phyloP scores from a whole-genome alignment of 768 basidiomycete genomes.

The Antrodiella citrinella region DNA sequence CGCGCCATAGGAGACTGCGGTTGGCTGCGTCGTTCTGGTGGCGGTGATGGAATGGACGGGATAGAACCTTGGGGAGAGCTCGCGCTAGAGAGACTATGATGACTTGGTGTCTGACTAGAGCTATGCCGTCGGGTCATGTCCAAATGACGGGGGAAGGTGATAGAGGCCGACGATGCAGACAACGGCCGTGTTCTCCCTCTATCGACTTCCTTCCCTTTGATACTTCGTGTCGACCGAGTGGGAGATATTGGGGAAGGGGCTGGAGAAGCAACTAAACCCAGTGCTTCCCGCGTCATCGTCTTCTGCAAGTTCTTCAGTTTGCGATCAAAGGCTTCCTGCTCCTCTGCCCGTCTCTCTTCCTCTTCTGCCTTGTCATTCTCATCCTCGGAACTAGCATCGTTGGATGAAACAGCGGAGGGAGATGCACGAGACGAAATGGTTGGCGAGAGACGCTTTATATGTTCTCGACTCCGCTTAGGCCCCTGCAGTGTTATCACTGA shows the following conservation, averaged over 20 bases:
- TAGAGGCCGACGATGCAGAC: conserved; percentile 12
- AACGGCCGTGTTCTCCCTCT: conserved; percentile 11
- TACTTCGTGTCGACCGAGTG: neutral
- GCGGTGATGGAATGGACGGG: conserved; percentile 73
- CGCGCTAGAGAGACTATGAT: conserved; percentile 68
- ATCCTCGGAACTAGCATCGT: conserved; percentile 31
- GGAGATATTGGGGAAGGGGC: conserved; percentile 30
- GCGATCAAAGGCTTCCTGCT: conserved; percentile 56
- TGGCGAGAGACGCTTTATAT: conserved; percentile 39
- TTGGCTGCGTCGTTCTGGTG: conserved; percentile 43
- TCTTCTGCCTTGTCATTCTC: conserved; percentile 69
- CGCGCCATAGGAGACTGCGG: conserved; percentile 10
- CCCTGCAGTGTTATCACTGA: conserved; percentile 67
- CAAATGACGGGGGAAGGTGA: conserved; percentile 3
- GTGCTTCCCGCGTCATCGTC: conserved; percentile 65
- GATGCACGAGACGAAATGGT: conserved; percentile 28
- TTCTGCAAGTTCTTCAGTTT: conserved; percentile 62
- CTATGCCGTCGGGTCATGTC: conserved; percentile 24
- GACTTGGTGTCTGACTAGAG: conserved; percentile 44
- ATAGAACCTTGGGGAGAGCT: conserved; percentile 74
- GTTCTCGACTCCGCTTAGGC: conserved; percentile 28
- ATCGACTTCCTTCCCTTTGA: conserved; percentile 7
- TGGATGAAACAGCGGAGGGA: conserved; percentile 26
- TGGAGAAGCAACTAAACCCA: conserved; percentile 53
- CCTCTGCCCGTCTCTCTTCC: conserved; percentile 55